Percentiles rank a stretch among this genome's conserved stretches.
phyloP scores from a whole-genome alignment of 805 yeast genomes.

The Helenozyma baotianmanensis region DNA sequence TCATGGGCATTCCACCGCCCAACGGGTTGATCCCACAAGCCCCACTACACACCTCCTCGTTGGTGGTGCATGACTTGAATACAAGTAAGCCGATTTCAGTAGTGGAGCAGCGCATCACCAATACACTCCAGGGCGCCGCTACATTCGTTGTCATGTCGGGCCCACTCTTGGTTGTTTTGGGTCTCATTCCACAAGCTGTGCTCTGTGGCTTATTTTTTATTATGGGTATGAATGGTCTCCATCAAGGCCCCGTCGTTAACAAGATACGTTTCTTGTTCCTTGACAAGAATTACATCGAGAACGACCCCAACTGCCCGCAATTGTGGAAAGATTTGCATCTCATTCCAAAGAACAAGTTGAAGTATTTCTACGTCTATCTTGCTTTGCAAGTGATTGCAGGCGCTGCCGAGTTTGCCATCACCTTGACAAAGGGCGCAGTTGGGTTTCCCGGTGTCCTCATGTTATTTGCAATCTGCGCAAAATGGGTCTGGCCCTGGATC shows the following conservation, averaged over 20 bases:
- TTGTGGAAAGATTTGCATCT: conserved; percentile 27
- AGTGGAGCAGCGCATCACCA: conserved; percentile 87
- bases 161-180: conserved; percentile 77
- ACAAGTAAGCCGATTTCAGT: conserved; percentile 46
- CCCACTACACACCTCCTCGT: conserved; percentile 80
- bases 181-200: conserved; percentile 87
- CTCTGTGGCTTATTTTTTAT: conserved; percentile 88
- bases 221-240: conserved; percentile 83
- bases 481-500: conserved; percentile 53
- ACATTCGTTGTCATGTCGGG: conserved; percentile 85
- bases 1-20: conserved; percentile 91
- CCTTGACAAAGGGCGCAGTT: conserved; percentile 84
- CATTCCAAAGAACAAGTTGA: conserved; percentile 23
- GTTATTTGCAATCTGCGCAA: conserved; percentile 60
- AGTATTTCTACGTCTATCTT: conserved; percentile 55
- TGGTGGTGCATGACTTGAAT: conserved; percentile 50
- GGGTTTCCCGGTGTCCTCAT: conserved; percentile 88
- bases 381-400: conserved; percentile 61
- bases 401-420: conserved; percentile 77
- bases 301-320: conserved; percentile 34
- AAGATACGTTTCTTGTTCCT: conserved; percentile 59
- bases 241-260: conserved; percentile 59
- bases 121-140: conserved; percentile 77
- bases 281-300: conserved; percentile 42
- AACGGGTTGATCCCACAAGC: conserved; percentile 98